Evolutionary conservation across 2,329 filamentous ascomycete species (phyloP).

Genomic region (Didymella sp.): DNA sequence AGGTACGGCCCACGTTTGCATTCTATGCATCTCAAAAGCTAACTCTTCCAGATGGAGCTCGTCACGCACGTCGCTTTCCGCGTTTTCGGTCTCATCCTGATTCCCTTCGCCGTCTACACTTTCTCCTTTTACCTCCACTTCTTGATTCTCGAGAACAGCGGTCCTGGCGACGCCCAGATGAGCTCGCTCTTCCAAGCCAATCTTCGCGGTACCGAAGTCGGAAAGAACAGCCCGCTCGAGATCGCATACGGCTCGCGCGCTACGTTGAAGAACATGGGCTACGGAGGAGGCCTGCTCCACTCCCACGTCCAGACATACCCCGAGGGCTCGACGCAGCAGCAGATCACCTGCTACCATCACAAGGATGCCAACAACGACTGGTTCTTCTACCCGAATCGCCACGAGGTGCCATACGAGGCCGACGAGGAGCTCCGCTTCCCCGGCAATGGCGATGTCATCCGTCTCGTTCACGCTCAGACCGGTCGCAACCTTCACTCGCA

Average conservation of each 20-base stretch:
- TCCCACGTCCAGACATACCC: constrained; percentile 97
- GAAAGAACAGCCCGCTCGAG: constrained; percentile 92
- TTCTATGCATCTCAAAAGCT: constrained; percentile 15
- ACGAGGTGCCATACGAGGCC: constrained; percentile 73
- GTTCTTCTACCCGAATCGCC: constrained; percentile 96
- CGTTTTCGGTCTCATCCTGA: constrained; percentile 83
- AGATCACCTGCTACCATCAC: constrained; percentile 99
- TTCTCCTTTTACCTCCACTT: constrained; percentile 97
- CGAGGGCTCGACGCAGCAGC: constrained; percentile 91
- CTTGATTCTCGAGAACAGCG: constrained; percentile 87
- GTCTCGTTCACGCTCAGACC: constrained; percentile 92
- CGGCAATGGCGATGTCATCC: constrained; percentile 77
- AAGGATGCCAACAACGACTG: constrained; percentile 99
- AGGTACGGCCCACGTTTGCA: constrained; percentile 56
- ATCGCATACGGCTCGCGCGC: constrained; percentile 86
- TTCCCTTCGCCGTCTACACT: constrained; percentile 91
- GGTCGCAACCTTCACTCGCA: constrained; percentile 98
- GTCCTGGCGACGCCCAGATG: constrained; percentile 99
- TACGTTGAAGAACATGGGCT: constrained; percentile 99
- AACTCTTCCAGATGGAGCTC: constrained; percentile 62
- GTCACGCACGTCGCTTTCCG: constrained; percentile 80
- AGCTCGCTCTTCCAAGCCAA: constrained; percentile 99
- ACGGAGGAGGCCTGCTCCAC: constrained; percentile 93
- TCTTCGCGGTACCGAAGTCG: constrained; percentile 89
- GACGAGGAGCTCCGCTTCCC: constrained; percentile 76